phyloP scores from a whole-genome alignment of 352 stramenopile species.

The Phytophthora meadii region DNA sequence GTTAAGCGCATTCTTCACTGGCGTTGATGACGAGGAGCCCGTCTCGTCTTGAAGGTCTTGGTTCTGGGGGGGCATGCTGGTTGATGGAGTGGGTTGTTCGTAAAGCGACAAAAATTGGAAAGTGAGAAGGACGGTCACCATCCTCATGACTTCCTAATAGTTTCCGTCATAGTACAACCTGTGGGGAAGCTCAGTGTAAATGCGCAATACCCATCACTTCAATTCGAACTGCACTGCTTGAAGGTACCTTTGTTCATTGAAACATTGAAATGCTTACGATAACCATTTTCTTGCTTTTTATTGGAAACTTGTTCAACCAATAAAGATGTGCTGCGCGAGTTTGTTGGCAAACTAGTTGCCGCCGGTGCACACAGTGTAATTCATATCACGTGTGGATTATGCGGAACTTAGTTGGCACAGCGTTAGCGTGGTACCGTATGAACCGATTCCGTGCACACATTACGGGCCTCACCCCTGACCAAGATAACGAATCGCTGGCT shows the following conservation, averaged over 20 bases:
- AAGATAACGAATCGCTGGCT: no score
- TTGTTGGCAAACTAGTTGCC: background rate
- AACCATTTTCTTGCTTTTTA: background rate
- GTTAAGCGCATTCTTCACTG: slow-evolving; percentile 25
- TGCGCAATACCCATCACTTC: background rate
- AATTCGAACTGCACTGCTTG: no score
- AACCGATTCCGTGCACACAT: no score
- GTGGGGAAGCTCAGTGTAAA: background rate
- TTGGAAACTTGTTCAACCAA: slow-evolving; percentile 1
- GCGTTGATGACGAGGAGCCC: background rate
- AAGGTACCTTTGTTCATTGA: no score
- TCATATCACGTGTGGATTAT: background rate
- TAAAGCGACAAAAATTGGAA: background rate
- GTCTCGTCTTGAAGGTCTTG: background rate
- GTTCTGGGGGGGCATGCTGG: slow-evolving; percentile 29
- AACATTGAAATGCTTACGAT: background rate
- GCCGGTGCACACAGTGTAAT: background rate
- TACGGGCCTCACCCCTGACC: no score
- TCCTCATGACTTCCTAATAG: no score
- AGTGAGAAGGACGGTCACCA: background rate
- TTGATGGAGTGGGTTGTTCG: background rate
- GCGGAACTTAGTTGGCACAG: background rate
- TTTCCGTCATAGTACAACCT: no score
- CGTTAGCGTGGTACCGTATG: no score
- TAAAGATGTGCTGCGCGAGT: background rate